Evolutionary conservation across 2,329 filamentous ascomycete genomes (phyloP), one percentile per base, ranked within the genome.

Genomic region (Clarireedia paspali): DNA sequence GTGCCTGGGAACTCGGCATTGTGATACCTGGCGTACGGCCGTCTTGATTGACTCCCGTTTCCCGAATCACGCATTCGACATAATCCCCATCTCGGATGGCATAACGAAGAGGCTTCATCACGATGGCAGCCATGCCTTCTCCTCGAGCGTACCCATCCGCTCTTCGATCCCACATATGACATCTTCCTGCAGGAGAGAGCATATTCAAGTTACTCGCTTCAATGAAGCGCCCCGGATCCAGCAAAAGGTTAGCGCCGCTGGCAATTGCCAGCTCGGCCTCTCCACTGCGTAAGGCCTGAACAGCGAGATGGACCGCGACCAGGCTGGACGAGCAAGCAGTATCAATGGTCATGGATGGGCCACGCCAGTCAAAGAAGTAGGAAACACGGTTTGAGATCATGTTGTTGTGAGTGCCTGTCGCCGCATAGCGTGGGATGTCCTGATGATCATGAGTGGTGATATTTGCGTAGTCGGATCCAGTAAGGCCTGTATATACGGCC

Each of bases 31-130:
- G 68, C 46, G 59, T 78, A 73, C 24, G 67, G 69, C 59, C 59
- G 54, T 77, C 83, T 56, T 79, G 76, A 57, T 82, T 83, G 42
- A 78, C 71, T 3, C 55, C 57, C 20, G 59, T 56, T 23, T 59
- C 57, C 6, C 79, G 74, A 54, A 84, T 77, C 24, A 83, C 72
- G 12, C 74, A 77, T 5, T 78, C 74, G 56, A 83, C 79, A 0
- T 75, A 75, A 63, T 87, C 82, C n/a, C 80, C 79, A 60, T 82
- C 78, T 12, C 71, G 70, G 6, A 85, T 61, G 1, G 83, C 84
- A 64, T 82, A 76, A 5, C 73, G 70, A 0, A 86, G 68, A 1
- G 74, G 74, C 67, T 86, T 87, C 46, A 87, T 64, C 3, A 85
- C 63, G 1, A 87, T 67, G 12, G 80, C 74, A 0, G 75, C 80